Evolutionary conservation across 306 rosid species (phyloP).

Genomic region (Vigna hirtella): DNA sequence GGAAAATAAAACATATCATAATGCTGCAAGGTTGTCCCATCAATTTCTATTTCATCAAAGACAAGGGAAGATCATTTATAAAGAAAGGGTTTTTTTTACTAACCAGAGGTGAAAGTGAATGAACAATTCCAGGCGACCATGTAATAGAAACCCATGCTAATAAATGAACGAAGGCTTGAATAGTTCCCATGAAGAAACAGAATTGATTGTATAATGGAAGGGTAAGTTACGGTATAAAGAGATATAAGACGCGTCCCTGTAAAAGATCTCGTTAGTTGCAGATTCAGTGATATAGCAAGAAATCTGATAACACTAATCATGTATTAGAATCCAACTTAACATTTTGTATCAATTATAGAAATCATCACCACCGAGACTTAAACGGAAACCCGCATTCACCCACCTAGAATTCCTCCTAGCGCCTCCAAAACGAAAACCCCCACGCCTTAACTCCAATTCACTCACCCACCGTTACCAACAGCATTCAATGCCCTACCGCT

Average conservation of each 20-base stretch:
- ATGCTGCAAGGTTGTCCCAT: background rate
- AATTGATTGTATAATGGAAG: background rate
- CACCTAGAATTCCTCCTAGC: no score
- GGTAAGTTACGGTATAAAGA: background rate
- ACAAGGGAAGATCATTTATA: background rate
- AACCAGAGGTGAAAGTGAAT: slow-evolving; percentile 61
- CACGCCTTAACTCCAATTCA: no score
- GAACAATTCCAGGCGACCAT: slow-evolving; percentile 45
- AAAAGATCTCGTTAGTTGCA: background rate
- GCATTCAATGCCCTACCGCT: no score
- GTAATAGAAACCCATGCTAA: slow-evolving; percentile 33
- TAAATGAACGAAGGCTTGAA: slow-evolving; percentile 42
- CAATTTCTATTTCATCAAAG: background rate
- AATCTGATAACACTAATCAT: no score
- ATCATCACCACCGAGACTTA: no score
- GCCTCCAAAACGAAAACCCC: no score
- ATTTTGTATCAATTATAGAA: no score
- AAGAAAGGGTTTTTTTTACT: slow-evolving; percentile 32
- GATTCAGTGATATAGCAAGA: background rate
- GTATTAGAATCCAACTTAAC: no score
- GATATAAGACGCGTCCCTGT: background rate
- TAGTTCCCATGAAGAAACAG: slow-evolving; percentile 48
- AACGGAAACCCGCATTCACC: no score
- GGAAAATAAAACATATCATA: background rate
- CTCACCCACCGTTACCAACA: no score